phyloP scores from a whole-genome alignment of 164 flowering plant genomes.

The Magnolia sinica region DNA sequence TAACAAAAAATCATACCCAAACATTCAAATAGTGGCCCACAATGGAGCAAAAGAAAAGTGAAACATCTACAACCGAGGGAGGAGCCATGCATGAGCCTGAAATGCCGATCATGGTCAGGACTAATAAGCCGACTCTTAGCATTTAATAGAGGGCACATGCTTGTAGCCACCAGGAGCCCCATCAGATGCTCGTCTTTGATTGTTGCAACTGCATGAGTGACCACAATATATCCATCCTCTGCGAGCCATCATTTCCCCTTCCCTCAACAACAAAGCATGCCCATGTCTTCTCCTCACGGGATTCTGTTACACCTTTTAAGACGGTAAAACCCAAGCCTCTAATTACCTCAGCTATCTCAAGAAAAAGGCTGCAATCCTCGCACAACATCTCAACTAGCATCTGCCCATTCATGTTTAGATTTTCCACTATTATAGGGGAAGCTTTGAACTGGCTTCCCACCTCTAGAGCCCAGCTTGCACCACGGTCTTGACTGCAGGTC shows the following conservation, averaged over 20 bases:
- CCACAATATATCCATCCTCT: conserved; percentile 76
- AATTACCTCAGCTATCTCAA: conserved; percentile 77
- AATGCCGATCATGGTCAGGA: conserved; percentile 7
- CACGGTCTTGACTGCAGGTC: neutral
- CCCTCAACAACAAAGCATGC: conserved; percentile 66
- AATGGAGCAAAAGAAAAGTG: too few species aligned
- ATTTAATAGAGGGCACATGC: neutral
- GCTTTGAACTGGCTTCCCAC: conserved; percentile 15
- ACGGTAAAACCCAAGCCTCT: conserved; percentile 57
- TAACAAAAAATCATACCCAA: too few species aligned
- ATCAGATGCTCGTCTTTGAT: conserved; percentile 15
- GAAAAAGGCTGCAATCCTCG: conserved; percentile 54
- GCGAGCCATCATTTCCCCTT: conserved; percentile 62
- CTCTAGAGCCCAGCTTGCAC: conserved; percentile 33
- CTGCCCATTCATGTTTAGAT: conserved; percentile 25
- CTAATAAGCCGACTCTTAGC: conserved; percentile 6
- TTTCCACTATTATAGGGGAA: conserved; percentile 23
- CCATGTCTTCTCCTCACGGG: conserved; percentile 42
- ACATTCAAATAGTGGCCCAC: too few species aligned
- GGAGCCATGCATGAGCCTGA: neutral
- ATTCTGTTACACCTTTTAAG: conserved; percentile 63
- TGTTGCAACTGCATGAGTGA: conserved; percentile 73
- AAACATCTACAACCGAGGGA: too few species aligned
- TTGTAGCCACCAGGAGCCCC: neutral
- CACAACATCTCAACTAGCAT: conserved; percentile 66